Conservation (phyloP, 768 basidiomycete species). For the Tulasnella sp. region DNA sequence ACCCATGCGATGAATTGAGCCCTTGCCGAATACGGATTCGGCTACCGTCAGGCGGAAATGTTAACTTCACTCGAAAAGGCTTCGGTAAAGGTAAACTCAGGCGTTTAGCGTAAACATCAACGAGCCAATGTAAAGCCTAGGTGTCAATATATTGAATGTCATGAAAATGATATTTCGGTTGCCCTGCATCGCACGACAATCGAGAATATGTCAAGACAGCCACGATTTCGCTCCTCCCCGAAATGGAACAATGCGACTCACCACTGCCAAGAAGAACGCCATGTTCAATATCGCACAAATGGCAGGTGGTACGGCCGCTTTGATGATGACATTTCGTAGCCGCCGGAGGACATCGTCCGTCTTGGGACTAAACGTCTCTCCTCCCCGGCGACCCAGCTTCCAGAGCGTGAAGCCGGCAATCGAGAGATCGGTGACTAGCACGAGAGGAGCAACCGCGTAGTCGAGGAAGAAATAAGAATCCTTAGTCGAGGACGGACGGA, state of each 20-base stretch:
- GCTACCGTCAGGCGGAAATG: not conserved
- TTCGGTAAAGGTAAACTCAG: not conserved
- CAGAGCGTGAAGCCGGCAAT: not conserved
- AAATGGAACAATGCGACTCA: not conserved
- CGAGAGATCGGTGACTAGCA: conserved; percentile 1
- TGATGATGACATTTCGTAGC: not conserved
- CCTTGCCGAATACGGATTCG: not conserved
- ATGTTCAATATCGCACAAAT: conserved; percentile 7
- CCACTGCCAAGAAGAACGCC: not conserved
- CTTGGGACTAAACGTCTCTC: not conserved
- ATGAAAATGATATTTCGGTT: not conserved
- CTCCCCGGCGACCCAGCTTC: not conserved
- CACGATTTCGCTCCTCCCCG: not conserved
- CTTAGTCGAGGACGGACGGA: not conserved
- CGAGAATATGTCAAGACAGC: not conserved
- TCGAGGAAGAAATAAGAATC: not conserved
- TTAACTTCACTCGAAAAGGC: not conserved
- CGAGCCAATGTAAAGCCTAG: not conserved
- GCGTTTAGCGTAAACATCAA: conserved; percentile 16
- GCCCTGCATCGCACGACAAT: not conserved
- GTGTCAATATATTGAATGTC: not conserved
- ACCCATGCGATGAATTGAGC: not conserved
- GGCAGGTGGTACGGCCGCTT: conserved; percentile 14
- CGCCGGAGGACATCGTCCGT: not conserved
- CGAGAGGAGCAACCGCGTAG: not conserved